Evolutionary conservation across 129 eudicot genomes (phyloP), one percentile per base, ranked within the genome.

Genomic region (Tagetes patula): DNA sequence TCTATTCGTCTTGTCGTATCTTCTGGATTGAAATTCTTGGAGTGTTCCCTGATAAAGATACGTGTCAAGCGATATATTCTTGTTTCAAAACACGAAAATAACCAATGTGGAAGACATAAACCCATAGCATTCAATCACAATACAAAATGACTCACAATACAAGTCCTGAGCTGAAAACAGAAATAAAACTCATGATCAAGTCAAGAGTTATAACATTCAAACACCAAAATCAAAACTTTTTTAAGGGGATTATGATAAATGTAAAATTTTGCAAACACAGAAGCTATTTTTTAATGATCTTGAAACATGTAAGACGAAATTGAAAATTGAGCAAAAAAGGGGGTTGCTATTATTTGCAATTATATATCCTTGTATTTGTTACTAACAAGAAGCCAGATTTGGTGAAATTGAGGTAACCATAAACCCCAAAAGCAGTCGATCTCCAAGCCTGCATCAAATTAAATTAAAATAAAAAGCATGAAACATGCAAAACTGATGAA

Each of bases 321-420:
- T 59, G 65, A 6, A 59, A 59, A 59, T 32, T 34, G 33, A 13
- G 6, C 27, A 20, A 59, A 32, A 58, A 40, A 40, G 3, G 41
- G 20, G 49, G 70, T 2, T 41, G 12, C 50, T 65, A 41, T 14
- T 8, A 65, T 14, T 20, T 14, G 38, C 70, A 65, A 65, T 1
- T 42, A 65, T 40, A 20, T 20, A 20, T 20, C 27, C 27, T 20
- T 20, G 34, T 69, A 55, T 36, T 41, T 7, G 73, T 65, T 73
- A 78, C 98, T 84, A 53, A 90, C 98, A 84, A 8, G 70, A 78
- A 94, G 14, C 83, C 96, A 53, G 92, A 81, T 68, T 90, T 94
- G 73, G 98, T 94, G 86, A 94, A 94, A 82, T 94, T 94, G 68
- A 83, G 82, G 87, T 87, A 94, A 2, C 98, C 98, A 84, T 87